Evolutionary conservation across 352 stramenopile genomes (phyloP), one percentile per base, ranked within the genome.

Genomic region (Phytopythium aichiense): DNA sequence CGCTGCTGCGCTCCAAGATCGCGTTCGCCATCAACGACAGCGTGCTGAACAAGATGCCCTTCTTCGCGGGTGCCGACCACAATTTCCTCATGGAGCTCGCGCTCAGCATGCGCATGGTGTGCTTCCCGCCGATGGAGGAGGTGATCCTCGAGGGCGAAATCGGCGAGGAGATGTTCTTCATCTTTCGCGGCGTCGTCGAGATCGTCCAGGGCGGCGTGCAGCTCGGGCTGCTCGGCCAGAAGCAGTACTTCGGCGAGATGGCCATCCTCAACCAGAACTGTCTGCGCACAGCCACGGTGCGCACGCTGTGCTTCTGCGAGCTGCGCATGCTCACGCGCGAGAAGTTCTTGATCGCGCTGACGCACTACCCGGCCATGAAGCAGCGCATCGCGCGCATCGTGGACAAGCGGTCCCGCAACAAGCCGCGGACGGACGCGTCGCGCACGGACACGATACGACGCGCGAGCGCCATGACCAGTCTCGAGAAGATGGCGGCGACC

Each of bases 231-330:
- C 71, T 92, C 2, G 79, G 79, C 25, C 74, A 92, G 60, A 90
- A 91, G 57, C 83, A 92, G 67, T 92, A 92, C 69, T 92, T 92
- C 68, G 83, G 83, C 30, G 83, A 92, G 53, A 92, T 92, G 83
- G 83, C 83, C 49, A 90, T 92, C 49, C 67, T 92, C 7, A 92
- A 88, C 55, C 70, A 86, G 38, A 88, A 91, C 58, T 90, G 79
- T 50, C 69, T 86, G 38, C 76, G 81, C 28, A 90, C 79, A 2
- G 83, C 83, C 13, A 89, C 83, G 4, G 83, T 92, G 33, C 77
- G 79, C 11, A 92, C 83, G 1, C 67, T 92, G 0, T 91, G 81
- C 74, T 92, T 92, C 67, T 92, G 81, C 31, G 83, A 92, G 49
- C 61, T 92, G 61, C 83, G 83, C 12, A 91, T 92, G 81, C 79